phyloP scores from a whole-genome alignment of 352 stramenopile genomes.

The Pythium folliculosum region DNA sequence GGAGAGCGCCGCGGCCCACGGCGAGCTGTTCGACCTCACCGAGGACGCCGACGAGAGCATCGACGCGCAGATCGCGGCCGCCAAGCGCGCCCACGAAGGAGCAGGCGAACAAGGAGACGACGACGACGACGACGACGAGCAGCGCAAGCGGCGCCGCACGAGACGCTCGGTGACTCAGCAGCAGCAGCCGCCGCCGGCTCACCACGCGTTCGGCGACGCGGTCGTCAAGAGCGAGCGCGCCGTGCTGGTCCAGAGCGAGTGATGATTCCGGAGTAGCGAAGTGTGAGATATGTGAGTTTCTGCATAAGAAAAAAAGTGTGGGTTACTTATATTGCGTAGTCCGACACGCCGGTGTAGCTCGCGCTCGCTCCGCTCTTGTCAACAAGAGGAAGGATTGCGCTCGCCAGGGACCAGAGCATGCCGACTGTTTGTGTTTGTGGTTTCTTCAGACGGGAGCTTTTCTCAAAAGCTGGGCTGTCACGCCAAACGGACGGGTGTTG shows the following conservation, averaged over 20 bases:
- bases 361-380: not conserved
- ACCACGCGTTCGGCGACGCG: not conserved
- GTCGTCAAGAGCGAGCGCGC: slow-evolving; percentile 13
- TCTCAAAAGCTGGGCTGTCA: not conserved
- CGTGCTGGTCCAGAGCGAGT: slow-evolving; percentile 19
- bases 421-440: not conserved
- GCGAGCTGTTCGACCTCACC: slow-evolving; percentile 71
- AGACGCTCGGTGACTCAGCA: not conserved
- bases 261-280: not conserved
- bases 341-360: not conserved
- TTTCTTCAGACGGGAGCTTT: not conserved
- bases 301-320: slow-evolving; percentile 3
- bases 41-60: slow-evolving; percentile 47
- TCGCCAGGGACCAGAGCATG: not conserved
- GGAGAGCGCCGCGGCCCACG: slow-evolving; percentile 47
- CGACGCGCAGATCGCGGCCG: slow-evolving; percentile 20
- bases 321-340: slow-evolving; percentile 18
- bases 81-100: slow-evolving; percentile 13
- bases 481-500: not conserved
- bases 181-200: not conserved
- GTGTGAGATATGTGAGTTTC: not conserved
- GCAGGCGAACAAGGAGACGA: not conserved
- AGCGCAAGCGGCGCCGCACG: slow-evolving; percentile 21
- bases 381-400: not conserved
- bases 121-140: slow-evolving; percentile 7